A percentile compares a stretch with the other conserved stretches of the same genome.
Evolutionary conservation across 768 basidiomycete species (phyloP).

Genomic region (Dentipellis fragilis): DNA sequence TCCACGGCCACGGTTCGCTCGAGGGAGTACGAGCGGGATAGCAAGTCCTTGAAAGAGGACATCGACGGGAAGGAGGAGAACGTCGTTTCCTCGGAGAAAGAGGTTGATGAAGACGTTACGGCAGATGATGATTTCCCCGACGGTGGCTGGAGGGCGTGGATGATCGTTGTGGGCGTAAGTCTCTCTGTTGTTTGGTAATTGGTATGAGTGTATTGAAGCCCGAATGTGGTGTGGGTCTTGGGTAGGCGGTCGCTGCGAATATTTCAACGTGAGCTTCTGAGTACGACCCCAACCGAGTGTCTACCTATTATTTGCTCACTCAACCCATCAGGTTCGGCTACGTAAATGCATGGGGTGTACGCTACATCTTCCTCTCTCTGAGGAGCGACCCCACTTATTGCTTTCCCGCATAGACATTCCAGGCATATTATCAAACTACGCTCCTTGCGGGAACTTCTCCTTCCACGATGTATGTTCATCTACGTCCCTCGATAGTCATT

Average conservation of each 20-base stretch:
- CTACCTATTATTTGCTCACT: neutral
- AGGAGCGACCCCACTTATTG: neutral
- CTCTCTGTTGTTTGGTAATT: no score
- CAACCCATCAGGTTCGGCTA: slow-evolving; percentile 43
- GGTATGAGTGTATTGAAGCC: neutral
- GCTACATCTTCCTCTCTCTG: slow-evolving; percentile 14
- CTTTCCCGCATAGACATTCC: slow-evolving; percentile 42
- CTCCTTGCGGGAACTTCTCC: slow-evolving; percentile 39
- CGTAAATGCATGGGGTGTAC: slow-evolving; percentile 67
- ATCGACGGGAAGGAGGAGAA: neutral
- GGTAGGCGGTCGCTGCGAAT: slow-evolving; percentile 23
- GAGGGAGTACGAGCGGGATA: neutral
- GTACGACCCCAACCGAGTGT: neutral
- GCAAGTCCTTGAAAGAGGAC: neutral
- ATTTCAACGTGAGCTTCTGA: slow-evolving; percentile 29
- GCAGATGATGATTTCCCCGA: slow-evolving; percentile 25
- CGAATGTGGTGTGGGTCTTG: neutral
- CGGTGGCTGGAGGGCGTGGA: slow-evolving; percentile 35
- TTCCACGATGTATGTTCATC: slow-evolving; percentile 46
- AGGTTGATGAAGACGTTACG: neutral
- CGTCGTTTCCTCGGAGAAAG: neutral
- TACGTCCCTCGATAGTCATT: neutral
- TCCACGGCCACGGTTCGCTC: no score
- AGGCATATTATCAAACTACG: slow-evolving; percentile 56
- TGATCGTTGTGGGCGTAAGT: slow-evolving; percentile 30